Evolutionary conservation across 176 grass and related monocot genomes (phyloP).

Genomic region (Cenchrus americanus): DNA sequence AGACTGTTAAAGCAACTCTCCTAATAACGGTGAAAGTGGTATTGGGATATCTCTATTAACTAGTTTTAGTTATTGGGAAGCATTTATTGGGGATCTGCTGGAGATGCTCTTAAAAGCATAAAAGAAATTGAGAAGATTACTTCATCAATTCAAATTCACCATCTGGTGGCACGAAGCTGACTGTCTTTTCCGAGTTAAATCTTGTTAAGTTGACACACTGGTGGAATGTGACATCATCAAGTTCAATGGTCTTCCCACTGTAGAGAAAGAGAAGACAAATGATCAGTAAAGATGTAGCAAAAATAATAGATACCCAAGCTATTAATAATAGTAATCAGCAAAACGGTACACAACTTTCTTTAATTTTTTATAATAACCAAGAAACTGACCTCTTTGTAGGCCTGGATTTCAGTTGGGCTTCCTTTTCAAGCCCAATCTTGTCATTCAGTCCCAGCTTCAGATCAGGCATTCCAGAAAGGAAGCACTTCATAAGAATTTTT

Average conservation of each 20-base stretch:
- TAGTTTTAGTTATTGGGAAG: no score
- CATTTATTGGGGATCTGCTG: no score
- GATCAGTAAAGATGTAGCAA: slow-evolving; percentile 5
- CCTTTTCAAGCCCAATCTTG: slow-evolving; percentile 99
- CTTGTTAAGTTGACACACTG: slow-evolving; percentile 98
- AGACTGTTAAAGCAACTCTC: no score
- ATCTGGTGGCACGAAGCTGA: slow-evolving; percentile 98
- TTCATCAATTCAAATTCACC: slow-evolving; percentile 99
- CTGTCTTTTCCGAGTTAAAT: slow-evolving; percentile 99
- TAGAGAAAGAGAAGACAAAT: slow-evolving; percentile 31
- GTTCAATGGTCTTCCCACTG: slow-evolving; percentile 98
- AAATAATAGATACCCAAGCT: slow-evolving; percentile 12
- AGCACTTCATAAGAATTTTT: slow-evolving; percentile 99
- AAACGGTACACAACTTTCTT: not conserved
- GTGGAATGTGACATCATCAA: slow-evolving; percentile 99
- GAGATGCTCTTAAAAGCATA: slow-evolving; percentile 20
- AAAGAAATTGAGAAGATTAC: slow-evolving; percentile 53
- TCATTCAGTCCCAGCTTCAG: slow-evolving; percentile 97
- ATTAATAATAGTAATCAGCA: slow-evolving; percentile 31
- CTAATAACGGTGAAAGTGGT: no score
- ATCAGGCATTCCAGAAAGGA: slow-evolving; percentile 99
- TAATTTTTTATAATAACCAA: slow-evolving; percentile 16
- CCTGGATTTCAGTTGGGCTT: slow-evolving; percentile 94
- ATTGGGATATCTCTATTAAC: no score
- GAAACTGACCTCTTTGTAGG: slow-evolving; percentile 77